phyloP scores from a whole-genome alignment of 257 asterid genomes.

The Nyctanthes arbortristis region DNA sequence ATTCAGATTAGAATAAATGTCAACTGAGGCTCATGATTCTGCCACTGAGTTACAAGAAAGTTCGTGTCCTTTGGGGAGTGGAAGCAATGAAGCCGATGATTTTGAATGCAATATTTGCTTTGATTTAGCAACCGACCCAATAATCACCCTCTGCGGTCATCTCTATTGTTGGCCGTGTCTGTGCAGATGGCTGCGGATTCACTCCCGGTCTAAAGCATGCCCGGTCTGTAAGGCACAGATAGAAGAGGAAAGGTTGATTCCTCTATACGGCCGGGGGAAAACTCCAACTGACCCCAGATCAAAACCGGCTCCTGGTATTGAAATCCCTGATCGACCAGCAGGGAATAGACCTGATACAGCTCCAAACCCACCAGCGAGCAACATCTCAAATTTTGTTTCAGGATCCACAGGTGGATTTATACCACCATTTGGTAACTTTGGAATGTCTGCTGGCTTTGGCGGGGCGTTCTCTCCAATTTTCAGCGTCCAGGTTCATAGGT shows the following conservation, averaged over 20 bases:
- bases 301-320: slow-evolving; percentile 64
- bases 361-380: slow-evolving; percentile 32
- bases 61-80: slow-evolving; percentile 30
- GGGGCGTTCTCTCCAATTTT: slow-evolving; percentile 50
- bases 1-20: slow-evolving; percentile 30
- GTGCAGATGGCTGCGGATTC: slow-evolving; percentile 47
- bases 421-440: slow-evolving; percentile 51
- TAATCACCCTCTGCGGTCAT: slow-evolving; percentile 56
- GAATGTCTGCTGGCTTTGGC: slow-evolving; percentile 63
- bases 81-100: slow-evolving; percentile 42
- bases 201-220: slow-evolving; percentile 47
- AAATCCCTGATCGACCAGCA: slow-evolving; percentile 64
- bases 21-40: slow-evolving; percentile 40
- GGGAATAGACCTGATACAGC: slow-evolving; percentile 67
- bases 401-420: too few species aligned
- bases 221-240: slow-evolving; percentile 64
- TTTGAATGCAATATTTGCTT: slow-evolving; percentile 63
- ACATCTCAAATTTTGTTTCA: slow-evolving; percentile 31
- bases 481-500: slow-evolving; percentile 50
- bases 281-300: slow-evolving; percentile 60
- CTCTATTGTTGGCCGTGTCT: slow-evolving; percentile 67
- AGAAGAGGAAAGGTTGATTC: slow-evolving; percentile 63
- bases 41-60: slow-evolving; percentile 30
- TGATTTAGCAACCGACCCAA: slow-evolving; percentile 55
- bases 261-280: slow-evolving; percentile 72